Evolutionary conservation across 345 rosid genomes (phyloP).

Genomic region (Psidium guajava): DNA sequence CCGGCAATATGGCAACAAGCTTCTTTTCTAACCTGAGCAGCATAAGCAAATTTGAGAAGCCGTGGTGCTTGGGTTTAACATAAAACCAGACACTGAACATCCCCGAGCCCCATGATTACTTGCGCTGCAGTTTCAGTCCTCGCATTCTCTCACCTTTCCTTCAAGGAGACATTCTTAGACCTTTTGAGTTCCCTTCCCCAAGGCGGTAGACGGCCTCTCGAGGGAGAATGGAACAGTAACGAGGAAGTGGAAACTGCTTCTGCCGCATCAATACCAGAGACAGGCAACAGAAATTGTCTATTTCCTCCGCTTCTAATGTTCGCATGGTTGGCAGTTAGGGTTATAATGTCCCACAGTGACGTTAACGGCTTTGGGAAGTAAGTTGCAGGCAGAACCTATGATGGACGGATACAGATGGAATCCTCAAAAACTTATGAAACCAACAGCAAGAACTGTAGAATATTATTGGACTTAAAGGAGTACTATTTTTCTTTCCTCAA

Average conservation of each 20-base stretch:
- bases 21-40: background rate
- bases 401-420: background rate
- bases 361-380: slow-evolving; percentile 77
- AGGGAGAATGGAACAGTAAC: slow-evolving; percentile 50
- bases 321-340: slow-evolving; percentile 35
- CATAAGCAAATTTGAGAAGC: background rate
- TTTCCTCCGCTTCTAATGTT: slow-evolving; percentile 57
- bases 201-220: slow-evolving; percentile 62
- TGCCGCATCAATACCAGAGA: slow-evolving; percentile 78
- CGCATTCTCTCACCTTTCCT: slow-evolving; percentile 45
- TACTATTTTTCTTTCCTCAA: background rate
- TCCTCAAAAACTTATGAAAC: background rate
- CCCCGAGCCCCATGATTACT: background rate
- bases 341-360: slow-evolving; percentile 46
- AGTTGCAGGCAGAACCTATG: slow-evolving; percentile 78
- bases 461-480: background rate
- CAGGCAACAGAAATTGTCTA: slow-evolving; percentile 45
- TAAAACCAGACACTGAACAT: background rate
- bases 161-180: slow-evolving; percentile 44
- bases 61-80: background rate
- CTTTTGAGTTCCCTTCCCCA: slow-evolving; percentile 79
- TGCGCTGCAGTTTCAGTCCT: background rate
- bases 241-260: slow-evolving; percentile 66
- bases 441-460: background rate
- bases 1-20: background rate